Base-by-base conservation (phyloP, 768 basidiomycete species). In the Tricholomella constricta region DNA sequence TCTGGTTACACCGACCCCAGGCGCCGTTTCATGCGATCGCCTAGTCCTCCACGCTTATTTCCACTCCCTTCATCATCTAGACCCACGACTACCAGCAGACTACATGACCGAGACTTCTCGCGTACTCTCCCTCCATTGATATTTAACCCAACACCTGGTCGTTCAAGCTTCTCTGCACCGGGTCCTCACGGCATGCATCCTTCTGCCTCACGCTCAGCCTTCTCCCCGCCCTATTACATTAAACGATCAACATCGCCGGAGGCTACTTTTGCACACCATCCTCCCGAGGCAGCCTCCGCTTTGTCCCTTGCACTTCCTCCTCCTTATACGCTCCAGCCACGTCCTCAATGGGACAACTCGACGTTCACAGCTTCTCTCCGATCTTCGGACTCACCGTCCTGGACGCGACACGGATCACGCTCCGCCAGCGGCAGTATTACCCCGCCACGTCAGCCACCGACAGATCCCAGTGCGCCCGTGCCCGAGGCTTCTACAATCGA, bases 241-340 rank as follows among this genome's bases (percentile, higher is more conserved):
- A 62, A 55, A 35, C 63, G 66, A 42, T 71, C 73, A 32, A 57
- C 62, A 29, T 72, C 76, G n/a, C 72, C 73, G 17, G 72, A 71
- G 20, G 45, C 56, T 23, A 40, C 54, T 9, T 75, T 73, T 62
- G 68, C 69, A 35, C 70, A 71, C 42, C 66, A 68, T 37, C 62
- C 66, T 45, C 69, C 71, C 17, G 71, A 72, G 44, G 54, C 64
- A 25, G 57, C 67, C 53, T 53, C 58, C 36, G 58, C 64, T 19
- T 57, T 64, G 23, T 49, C 67, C 20, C 55, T 63, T 47, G 59
- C 63, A 51, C 66, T 78, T 50, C 75, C 78, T 14, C 79, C 86
- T 14, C 88, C 87, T 2, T 87, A 82, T 62, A 80, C 84, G 9
- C 70, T 89, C 3, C 83, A 88, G 63, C 88, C 87, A 2, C 72